Evolutionary conservation across 805 yeast genomes (phyloP), one percentile per base, ranked within the genome.

Genomic region (Cephaloascus fragrans): DNA sequence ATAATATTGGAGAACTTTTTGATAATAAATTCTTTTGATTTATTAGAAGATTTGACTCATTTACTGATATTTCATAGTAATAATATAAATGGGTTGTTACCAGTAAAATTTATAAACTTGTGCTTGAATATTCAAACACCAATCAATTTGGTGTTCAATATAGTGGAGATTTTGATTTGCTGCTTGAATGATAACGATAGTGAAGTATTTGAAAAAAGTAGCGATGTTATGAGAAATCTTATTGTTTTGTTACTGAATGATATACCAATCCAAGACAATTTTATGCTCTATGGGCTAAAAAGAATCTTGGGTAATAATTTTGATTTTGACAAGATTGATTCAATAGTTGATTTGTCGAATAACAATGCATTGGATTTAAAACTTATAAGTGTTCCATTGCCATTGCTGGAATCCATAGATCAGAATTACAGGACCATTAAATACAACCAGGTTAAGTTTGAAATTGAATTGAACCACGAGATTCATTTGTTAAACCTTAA

Each of bases 91-190:
- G 69, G 55, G 16, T 47, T 32, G 35, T 58, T 55, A 35, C 67
- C 66, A 1, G 44, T 47, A 15, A 57, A 55, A 8, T 47, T 73
- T 20, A 44, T 69, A 37, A 54, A 53, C 20, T 53, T 62, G 15
- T 61, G 75, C 12, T 46, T 78, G 14, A 71, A 83, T 2, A 68
- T 64, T 26, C 67, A 71, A 43, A 69, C 82, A 1, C 77, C 77
- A 33, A 56, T 74, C 26, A 71, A 73, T 41, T 59, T 76, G 36
- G 64, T 78, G 4, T 67, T 60, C 46, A 75, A 71, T 47, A 50
- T 67, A 12, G 66, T 79, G n/a, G 80, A 73, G 42, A 71, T 79
- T 18, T 51, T 79, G 36, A 66, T 64, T 14, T 59, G 66, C 32
- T 61, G 78, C 9, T 55, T 73, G 4, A 39, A 35, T 18, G 57